These are phyloP conservation scores for Candida awuae DNA, from an alignment of 805 yeast genomes.

Conservation along the genomic window DNA sequence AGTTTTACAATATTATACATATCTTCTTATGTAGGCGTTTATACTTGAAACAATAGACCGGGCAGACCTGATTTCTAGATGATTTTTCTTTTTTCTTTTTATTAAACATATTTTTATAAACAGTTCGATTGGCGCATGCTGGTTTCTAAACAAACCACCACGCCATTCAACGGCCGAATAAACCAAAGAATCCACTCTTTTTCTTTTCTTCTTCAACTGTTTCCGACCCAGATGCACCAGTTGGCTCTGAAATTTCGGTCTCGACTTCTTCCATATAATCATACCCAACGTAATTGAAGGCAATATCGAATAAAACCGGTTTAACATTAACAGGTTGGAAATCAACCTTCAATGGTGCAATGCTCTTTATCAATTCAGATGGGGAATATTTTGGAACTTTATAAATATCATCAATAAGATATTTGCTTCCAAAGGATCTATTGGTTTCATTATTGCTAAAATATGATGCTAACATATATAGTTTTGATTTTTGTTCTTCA, in stretches of 20 bases:
- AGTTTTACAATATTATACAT: slow-evolving; percentile 26
- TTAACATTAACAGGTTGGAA: slow-evolving; percentile 63
- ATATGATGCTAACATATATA: slow-evolving; percentile 44
- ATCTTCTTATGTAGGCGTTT: slow-evolving; percentile 28
- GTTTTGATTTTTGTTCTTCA: slow-evolving; percentile 19
- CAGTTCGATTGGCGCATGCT: too few species aligned
- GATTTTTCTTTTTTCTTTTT: too few species aligned
- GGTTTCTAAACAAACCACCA: too few species aligned
- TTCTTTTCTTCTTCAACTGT: slow-evolving; percentile 21
- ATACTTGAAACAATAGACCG: slow-evolving; percentile 13
- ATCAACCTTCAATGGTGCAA: slow-evolving; percentile 26
- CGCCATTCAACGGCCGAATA: slow-evolving; percentile 46
- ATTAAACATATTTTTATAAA: too few species aligned
- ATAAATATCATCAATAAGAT: slow-evolving; percentile 24
- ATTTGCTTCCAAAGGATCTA: slow-evolving; percentile 11
- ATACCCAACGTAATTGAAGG: slow-evolving; percentile 69
- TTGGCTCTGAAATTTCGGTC: slow-evolving; percentile 10
- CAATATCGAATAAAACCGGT: slow-evolving; percentile 88
- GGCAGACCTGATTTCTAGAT: too few species aligned
- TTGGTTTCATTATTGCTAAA: slow-evolving; percentile 21
- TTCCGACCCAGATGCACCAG: background rate
- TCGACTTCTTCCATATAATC: slow-evolving; percentile 20
- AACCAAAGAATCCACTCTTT: slow-evolving; percentile 60
- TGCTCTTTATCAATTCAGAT: slow-evolving; percentile 25
- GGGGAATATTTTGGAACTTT: slow-evolving; percentile 25